These are phyloP conservation scores for Aureobasidium sp. DNA, from an alignment of 2,329 filamentous ascomycete genomes.

Conservation along the genomic window DNA sequence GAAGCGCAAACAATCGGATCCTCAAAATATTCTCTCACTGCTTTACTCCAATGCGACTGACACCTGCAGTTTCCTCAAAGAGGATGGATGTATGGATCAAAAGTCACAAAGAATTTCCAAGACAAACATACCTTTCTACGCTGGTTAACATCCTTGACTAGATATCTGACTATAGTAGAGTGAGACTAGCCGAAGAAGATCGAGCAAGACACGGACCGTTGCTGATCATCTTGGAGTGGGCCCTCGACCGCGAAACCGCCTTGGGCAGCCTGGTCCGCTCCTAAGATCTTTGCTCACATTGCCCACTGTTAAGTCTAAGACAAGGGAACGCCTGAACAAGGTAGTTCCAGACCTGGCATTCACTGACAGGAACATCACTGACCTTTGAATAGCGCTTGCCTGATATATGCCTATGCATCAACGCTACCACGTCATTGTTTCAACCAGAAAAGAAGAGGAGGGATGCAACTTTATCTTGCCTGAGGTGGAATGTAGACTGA, in stretches of 20 bases:
- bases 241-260: background rate
- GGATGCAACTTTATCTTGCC: background rate
- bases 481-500: background rate
- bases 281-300: background rate
- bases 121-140: conserved; percentile 49
- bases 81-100: conserved; percentile 59
- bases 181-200: conserved; percentile 71
- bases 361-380: background rate
- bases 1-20: no score
- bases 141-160: conserved; percentile 53
- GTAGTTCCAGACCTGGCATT: background rate
- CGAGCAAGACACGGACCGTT: conserved; percentile 59
- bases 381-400: background rate
- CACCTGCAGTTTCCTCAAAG: no score
- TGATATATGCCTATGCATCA: background rate
- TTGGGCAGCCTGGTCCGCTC: background rate
- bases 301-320: background rate
- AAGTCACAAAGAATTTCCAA: conserved; percentile 45
- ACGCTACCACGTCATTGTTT: background rate
- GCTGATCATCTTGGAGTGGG: background rate
- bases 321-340: background rate
- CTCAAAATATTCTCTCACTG: no score
- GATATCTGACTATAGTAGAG: conserved; percentile 67
- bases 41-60: no score
- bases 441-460: background rate